These are phyloP conservation scores for Agrocybe pediades DNA, from an alignment of 768 basidiomycete species.

Conservation along the genomic window DNA sequence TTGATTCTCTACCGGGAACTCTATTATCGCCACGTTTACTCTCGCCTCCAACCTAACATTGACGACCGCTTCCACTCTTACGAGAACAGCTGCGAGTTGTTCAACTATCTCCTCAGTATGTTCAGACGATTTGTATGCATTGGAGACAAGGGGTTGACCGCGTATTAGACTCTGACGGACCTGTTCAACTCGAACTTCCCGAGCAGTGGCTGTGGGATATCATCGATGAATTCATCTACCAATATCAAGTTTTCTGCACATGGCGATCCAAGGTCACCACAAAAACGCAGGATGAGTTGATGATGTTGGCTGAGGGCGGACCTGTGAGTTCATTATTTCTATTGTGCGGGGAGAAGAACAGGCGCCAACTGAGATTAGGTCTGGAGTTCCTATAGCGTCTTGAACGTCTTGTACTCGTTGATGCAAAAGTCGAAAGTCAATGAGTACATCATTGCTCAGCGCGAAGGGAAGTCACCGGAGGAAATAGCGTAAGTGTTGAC, in stretches of 20 bases:
- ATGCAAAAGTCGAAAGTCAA: constrained; percentile 97
- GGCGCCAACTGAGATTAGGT: constrained; percentile 45
- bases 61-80: constrained; percentile 98
- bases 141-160: background rate
- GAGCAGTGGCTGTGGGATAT: constrained; percentile 99
- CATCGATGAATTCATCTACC: constrained; percentile 97
- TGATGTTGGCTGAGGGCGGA: constrained; percentile 75
- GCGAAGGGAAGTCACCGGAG: constrained; percentile 77
- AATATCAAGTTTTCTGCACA: constrained; percentile 94
- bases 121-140: constrained; percentile 6
- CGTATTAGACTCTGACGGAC: constrained; percentile 83
- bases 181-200: constrained; percentile 90
- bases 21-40: constrained; percentile 95
- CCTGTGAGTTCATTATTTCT: constrained; percentile 46
- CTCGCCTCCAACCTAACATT: constrained; percentile 90
- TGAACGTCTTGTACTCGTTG: constrained; percentile 97
- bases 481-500: constrained; percentile 72
- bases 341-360: background rate
- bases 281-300: constrained; percentile 89
- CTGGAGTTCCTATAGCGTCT: constrained; percentile 97
- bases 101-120: constrained; percentile 95
- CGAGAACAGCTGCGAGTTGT: constrained; percentile 96
- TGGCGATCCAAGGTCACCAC: constrained; percentile 85
- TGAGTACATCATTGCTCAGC: constrained; percentile 85
- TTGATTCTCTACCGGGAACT: constrained; percentile 95